phyloP scores from a whole-genome alignment of 139 green algal species.

The Coelastrella sp. region DNA sequence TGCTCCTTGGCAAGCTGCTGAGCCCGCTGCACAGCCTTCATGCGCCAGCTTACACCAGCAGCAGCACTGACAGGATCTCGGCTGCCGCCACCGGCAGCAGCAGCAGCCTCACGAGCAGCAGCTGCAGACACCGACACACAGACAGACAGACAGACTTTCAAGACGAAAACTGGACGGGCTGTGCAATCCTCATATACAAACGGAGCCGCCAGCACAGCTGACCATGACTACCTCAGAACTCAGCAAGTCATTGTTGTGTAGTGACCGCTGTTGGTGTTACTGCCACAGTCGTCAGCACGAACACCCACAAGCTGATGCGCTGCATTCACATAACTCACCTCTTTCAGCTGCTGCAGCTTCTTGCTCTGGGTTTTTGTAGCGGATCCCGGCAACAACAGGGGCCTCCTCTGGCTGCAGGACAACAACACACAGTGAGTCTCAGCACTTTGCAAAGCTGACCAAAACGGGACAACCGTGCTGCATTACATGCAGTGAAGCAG shows the following conservation, averaged over 20 bases:
- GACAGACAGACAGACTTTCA: too few species aligned
- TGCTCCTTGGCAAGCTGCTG: conserved; percentile 80
- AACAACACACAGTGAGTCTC: neutral
- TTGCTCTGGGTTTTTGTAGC: conserved; percentile 25
- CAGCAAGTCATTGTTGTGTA: too few species aligned
- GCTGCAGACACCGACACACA: neutral
- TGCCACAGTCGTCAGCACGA: too few species aligned
- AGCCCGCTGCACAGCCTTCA: conserved; percentile 93
- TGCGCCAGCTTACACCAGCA: conserved; percentile 91
- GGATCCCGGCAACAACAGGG: neutral
- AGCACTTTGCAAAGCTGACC: too few species aligned
- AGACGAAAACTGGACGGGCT: too few species aligned
- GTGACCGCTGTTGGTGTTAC: too few species aligned
- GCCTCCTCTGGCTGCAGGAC: conserved; percentile 17
- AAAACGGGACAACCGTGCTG: too few species aligned
- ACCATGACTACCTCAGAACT: too few species aligned
- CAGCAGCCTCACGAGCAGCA: conserved; percentile 11
- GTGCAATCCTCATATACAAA: too few species aligned
- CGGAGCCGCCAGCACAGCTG: too few species aligned
- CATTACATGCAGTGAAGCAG: too few species aligned
- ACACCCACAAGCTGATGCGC: too few species aligned
- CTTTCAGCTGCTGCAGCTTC: conserved; percentile 27
- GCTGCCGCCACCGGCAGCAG: neutral
- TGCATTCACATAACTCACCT: neutral
- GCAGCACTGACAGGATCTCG: conserved; percentile 76